Percentiles rank a stretch among this genome's conserved stretches.
These are phyloP conservation scores for Cynara cardunculus DNA, from an alignment of 129 eudicot species.

Conservation along the genomic window DNA sequence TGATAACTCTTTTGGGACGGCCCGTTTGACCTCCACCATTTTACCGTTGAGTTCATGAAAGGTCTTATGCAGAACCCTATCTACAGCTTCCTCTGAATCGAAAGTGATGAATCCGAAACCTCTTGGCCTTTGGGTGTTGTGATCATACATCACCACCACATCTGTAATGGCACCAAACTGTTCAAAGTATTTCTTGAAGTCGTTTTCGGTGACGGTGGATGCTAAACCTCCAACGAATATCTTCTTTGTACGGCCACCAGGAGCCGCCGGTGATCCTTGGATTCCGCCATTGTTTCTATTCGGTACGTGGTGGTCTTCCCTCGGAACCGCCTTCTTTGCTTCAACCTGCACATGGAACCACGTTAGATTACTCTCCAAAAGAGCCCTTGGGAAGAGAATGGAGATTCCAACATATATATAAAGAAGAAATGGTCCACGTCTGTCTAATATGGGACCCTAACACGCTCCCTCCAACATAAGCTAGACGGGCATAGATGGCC, in stretches of 20 bases:
- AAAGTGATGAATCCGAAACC: constrained; percentile 90
- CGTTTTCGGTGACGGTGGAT: constrained; percentile 81
- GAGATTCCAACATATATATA: not conserved
- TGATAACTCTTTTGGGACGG: constrained; percentile 83
- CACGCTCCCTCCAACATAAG: not conserved
- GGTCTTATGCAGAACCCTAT: constrained; percentile 60
- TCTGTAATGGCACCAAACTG: constrained; percentile 77
- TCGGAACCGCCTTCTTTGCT: constrained; percentile 96
- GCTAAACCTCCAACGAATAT: constrained; percentile 96
- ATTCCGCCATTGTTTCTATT: constrained; percentile 49
- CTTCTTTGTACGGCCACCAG: constrained; percentile 76
- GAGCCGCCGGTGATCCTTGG: constrained; percentile 76
- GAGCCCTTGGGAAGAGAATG: not conserved
- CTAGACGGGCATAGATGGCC: not conserved
- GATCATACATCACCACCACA: constrained; percentile 94
- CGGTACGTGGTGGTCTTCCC: constrained; percentile 70
- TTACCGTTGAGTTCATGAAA: constrained; percentile 89
- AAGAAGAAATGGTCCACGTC: too few species aligned
- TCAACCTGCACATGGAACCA: constrained; percentile 52
- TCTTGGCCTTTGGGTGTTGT: constrained; percentile 91
- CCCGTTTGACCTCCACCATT: constrained; percentile 92
- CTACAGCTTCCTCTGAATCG: constrained; percentile 81
- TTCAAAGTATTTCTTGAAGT: constrained; percentile 75
- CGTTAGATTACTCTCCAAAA: not conserved
- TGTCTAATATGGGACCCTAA: not conserved